Evolutionary conservation across 2,329 filamentous ascomycete genomes (phyloP), one percentile per base, ranked within the genome.

Genomic region (Epichloe typhina): DNA sequence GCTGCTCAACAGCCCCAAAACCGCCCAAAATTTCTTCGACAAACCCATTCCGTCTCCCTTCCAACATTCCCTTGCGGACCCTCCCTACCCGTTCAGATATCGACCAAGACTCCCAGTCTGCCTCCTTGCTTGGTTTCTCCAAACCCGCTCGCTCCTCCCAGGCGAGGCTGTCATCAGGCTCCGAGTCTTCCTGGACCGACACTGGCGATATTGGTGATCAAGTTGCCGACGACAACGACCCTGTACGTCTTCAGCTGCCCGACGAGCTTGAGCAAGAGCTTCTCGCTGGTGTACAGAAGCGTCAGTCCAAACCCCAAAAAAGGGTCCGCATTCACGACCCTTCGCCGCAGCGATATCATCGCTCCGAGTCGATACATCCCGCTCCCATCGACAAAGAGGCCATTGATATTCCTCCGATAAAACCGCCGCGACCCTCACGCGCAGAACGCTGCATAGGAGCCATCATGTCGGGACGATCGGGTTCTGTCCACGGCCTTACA

Each of bases 121-220:
- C 64, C 54, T 67, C 65, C 56, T 60, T 64, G 55, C 61, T 67
- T 46, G 58, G 63, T 50, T 59, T 59, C 54, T 60, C 57, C 54
- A 55, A 60, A 59, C 56, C 61, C 57, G 50, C 64, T 64, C 65
- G 65, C 61, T 64, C 66, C 57, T 80, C 68, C 62, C 67, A 70
- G 59, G 66, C 66, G 64, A 76, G 73, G 58, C 52, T 66, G 58
- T 69, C 69, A 62, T 77, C 75, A 61, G 75, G 74, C 61, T 86
- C 87, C 67, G 71, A 73, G 55, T 88, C 83, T 53, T 81, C 86
- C 60, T 96, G 88, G 89, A 90, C 87, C 64, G 89, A 96, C 68
- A 95, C 91, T 43, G 91, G 89, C 63, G 93, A 97, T 69, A 80
- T 97, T 61, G 88, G 88, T 62, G 91, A 96, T 72, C 91, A 94